Base-by-base conservation (phyloP, 208 protist species). In the Wallacemonas collosoma region DNA sequence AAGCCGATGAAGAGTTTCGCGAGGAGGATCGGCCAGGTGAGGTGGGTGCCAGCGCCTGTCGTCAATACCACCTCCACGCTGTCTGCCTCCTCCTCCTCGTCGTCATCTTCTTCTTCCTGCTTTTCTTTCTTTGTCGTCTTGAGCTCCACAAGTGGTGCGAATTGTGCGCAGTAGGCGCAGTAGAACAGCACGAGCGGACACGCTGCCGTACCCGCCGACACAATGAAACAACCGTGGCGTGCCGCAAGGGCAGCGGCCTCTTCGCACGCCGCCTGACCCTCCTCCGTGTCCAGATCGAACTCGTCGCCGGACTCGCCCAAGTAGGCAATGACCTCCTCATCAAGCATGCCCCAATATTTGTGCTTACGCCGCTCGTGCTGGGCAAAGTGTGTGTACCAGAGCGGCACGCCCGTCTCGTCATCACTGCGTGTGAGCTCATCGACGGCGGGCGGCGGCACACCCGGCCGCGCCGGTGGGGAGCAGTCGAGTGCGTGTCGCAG, bases 191-290 rank as follows among this genome's bases (percentile, higher is more conserved):
- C 62, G 36, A 89, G 14, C 0, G 87, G 81, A 48, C 73, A 85
- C 1, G 77, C 66, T 2, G 78, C 64, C 2, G 77, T 86, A 48
- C 87, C 83, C 38, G 82, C 64, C 26, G 83, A 81, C 11, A 76
- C 77, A 60, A 89, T 80, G 70, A 89, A 86, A 73, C 83, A 89
- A 3, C 55, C 58, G 68, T 92, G 87, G 1, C 87, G 83, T 7
- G 81, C 67, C 55, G 70, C 87, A 35, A 79, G 62, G 39, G 78
- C 83, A 11, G 87, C 87, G 6, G 60, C 69, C 9, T n/a, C 62
- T 73, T 92, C 87, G 47, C 82, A 85, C 4, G 66, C 72, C 38
- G 64, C 74, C 35, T 44, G 36, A 35, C 72, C 76, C 8, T 77
- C 56, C 15, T 85, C 77, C 1, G 57, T 64, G n/a, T 71, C 39